Evolutionary conservation across 139 green algal species (phyloP), one percentile per base, ranked within the genome.

Genomic region (Zygnema circumcarinatum): DNA sequence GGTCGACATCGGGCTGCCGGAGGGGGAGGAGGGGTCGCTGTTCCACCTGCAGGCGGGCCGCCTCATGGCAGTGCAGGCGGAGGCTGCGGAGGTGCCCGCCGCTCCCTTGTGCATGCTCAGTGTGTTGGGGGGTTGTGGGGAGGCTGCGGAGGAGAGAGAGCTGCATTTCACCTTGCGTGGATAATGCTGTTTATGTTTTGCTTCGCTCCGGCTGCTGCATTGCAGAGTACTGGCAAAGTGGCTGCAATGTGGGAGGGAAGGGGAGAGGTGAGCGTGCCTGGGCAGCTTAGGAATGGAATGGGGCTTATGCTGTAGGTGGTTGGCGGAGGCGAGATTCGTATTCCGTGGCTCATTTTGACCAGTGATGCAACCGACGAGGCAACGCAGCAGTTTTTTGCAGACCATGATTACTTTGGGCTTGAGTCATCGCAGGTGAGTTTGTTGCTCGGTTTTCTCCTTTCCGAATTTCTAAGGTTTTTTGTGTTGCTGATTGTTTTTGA

Each of bases 1-100:
- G 89, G 96, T 95, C 72, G 92, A 98, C 91, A 95, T 99, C 2
- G 94, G 95, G 3, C 93, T 99, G 75, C 96, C 96, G 31, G 96
- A 92, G 20, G 68, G 87, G 78, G 98, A 97, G 91, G 68, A 86
- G 78, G 98, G 96, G 91, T 95, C 92, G 1, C 94, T 99, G 25
- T 99, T 98, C 88, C 94, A 97, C 87, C 89, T 99, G 76, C 94
- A 95, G 25, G 95, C 95, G 0, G 95, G 98, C 92, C 92, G 96
- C 67, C 81, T 98, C 87, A 83, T 97, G 73, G 94, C 96, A 88
- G 78, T 62, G 3, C 85, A 95, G 67, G 74, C 22, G 7, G 36
- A 84, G 2, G 81, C 81, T 3, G 79, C 68, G 36, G 20, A 72
- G 54, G 54, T 72, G 54, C n/a, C n/a, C n/a, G n/a, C n/a, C n/a